These are phyloP conservation scores for Capsella bursapastoris DNA, from an alignment of 345 rosid species.

Conservation along the genomic window DNA sequence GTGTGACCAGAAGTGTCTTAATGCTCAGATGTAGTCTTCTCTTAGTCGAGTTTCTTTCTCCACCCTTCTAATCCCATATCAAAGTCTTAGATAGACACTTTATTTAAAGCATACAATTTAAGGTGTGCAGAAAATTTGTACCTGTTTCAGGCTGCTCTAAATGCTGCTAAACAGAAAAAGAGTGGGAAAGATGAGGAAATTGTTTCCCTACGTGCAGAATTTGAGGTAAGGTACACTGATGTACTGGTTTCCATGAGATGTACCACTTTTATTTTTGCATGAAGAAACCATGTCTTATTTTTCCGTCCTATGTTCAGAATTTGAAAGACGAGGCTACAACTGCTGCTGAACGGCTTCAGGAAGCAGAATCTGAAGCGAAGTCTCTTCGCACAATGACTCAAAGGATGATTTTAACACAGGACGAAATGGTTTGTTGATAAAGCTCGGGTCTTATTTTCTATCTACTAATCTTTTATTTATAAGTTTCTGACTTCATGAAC, in stretches of 20 bases:
- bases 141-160: slow-evolving; percentile 81
- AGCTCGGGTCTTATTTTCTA: slow-evolving; percentile 28
- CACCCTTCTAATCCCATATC: slow-evolving; percentile 19
- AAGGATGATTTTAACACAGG: slow-evolving; percentile 88
- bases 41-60: slow-evolving; percentile 13
- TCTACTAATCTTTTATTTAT: slow-evolving; percentile 29
- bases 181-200: slow-evolving; percentile 80
- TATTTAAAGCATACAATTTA: slow-evolving; percentile 12
- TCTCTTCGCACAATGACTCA: slow-evolving; percentile 89
- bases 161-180: slow-evolving; percentile 76
- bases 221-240: slow-evolving; percentile 65
- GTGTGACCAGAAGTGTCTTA: slow-evolving; percentile 14
- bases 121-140: slow-evolving; percentile 34
- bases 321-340: slow-evolving; percentile 72
- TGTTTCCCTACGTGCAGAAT: slow-evolving; percentile 71
- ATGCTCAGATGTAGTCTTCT: slow-evolving; percentile 1
- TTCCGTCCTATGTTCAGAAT: slow-evolving; percentile 52
- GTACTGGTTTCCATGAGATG: slow-evolving; percentile 29
- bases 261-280: slow-evolving; percentile 29
- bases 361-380: slow-evolving; percentile 90
- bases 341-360: slow-evolving; percentile 69
- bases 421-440: slow-evolving; percentile 77
- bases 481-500: slow-evolving; percentile 30
- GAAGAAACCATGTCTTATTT: slow-evolving; percentile 36
- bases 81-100: slow-evolving; percentile 5